These are phyloP conservation scores for Penicillium fuscoglaucum DNA, from an alignment of 2,329 filamentous ascomycete species.

Conservation along the genomic window DNA sequence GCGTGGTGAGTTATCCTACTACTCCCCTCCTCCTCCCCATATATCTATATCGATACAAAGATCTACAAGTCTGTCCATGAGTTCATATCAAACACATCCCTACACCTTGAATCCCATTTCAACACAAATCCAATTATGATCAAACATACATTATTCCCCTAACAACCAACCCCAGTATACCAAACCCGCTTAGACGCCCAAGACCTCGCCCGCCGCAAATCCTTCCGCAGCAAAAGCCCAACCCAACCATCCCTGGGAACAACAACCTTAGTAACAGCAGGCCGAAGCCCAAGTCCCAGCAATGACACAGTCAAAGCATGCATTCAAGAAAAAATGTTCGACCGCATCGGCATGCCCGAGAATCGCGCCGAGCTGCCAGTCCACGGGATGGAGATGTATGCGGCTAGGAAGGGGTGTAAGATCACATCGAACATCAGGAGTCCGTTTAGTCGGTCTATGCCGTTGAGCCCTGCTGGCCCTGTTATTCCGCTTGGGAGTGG, in stretches of 20 bases:
- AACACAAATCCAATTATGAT: not conserved
- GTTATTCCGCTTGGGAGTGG: not conserved
- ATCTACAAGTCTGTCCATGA: not conserved
- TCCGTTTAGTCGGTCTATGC: not conserved
- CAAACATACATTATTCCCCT: not conserved
- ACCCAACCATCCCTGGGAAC: constrained; percentile 3
- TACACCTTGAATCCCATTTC: not conserved
- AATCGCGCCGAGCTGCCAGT: constrained; percentile 20
- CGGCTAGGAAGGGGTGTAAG: not conserved
- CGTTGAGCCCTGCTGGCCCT: not conserved
- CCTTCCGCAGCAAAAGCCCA: constrained; percentile 21
- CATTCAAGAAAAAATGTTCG: constrained; percentile 31
- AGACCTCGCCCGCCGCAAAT: constrained; percentile 36
- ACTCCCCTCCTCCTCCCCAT: not conserved
- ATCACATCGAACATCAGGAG: not conserved
- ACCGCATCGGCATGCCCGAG: constrained; percentile 14
- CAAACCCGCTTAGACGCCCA: constrained; percentile 29
- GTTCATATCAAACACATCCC: not conserved
- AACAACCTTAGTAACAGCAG: constrained; percentile 3
- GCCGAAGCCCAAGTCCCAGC: constrained; percentile 2
- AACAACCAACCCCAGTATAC: constrained; percentile 18
- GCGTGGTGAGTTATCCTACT: constrained; percentile 28
- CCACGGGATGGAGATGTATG: constrained; percentile 11
- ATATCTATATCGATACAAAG: not conserved
- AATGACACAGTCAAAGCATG: not conserved